These are phyloP conservation scores for Rusavskia elegans DNA, from an alignment of 495 filamentous ascomycete species.

Conservation along the genomic window DNA sequence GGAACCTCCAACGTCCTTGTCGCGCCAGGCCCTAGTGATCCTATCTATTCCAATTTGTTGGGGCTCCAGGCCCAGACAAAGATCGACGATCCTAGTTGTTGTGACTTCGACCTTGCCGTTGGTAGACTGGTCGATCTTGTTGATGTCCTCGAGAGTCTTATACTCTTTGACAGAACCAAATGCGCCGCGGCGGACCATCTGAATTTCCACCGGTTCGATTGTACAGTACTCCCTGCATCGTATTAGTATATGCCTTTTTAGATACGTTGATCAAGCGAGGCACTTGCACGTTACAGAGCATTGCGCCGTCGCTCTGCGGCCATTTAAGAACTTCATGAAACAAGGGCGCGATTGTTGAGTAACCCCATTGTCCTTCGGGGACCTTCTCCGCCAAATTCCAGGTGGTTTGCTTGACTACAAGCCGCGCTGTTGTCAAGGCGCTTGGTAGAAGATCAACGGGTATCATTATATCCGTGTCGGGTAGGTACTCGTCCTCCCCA, in stretches of 20 bases:
- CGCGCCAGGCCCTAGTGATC: neutral
- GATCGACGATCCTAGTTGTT: constrained; percentile 4
- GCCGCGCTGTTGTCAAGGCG: neutral
- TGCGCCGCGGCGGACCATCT: neutral
- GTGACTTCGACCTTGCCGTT: neutral
- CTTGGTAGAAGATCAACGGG: neutral
- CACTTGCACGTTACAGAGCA: constrained; percentile 3
- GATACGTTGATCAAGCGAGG: neutral
- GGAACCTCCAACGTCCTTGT: neutral
- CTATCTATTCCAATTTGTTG: neutral
- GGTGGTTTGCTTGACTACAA: neutral
- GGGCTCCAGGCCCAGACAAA: neutral
- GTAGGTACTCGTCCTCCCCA: neutral
- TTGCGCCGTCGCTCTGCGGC: neutral
- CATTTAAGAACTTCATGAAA: neutral
- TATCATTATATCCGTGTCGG: neutral
- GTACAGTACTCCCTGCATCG: constrained; percentile 1
- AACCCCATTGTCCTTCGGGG: constrained; percentile 6
- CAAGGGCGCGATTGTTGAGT: neutral
- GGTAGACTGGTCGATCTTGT: too few species aligned
- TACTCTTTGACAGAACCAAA: neutral
- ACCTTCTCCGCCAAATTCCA: neutral
- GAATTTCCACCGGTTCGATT: neutral
- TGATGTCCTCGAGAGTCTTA: too few species aligned
- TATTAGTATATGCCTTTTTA: neutral